phyloP scores from a whole-genome alignment of 2,329 filamentous ascomycete species.

The Mollisiaceae sp. region DNA sequence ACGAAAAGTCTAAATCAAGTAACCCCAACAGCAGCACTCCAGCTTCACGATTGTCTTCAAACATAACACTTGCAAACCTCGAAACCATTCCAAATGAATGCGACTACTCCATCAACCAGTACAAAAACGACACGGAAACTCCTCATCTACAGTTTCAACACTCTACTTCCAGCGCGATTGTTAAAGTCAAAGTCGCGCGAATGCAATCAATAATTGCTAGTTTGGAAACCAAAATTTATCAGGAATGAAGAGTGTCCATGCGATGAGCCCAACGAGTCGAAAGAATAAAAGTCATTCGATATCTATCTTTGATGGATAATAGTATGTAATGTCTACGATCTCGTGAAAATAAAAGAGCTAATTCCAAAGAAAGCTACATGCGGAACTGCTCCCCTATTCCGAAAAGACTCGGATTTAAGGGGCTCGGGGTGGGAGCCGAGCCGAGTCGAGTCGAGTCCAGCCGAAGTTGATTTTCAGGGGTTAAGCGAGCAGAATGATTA shows the following conservation, averaged over 20 bases:
- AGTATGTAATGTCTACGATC: background rate
- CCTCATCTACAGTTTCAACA: background rate
- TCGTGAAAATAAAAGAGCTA: background rate
- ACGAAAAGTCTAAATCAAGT: background rate
- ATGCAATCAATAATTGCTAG: background rate
- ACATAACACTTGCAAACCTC: background rate
- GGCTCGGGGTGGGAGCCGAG: background rate
- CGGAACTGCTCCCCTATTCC: background rate
- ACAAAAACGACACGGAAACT: background rate
- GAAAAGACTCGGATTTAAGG: background rate
- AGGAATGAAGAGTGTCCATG: background rate
- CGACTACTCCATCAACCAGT: background rate
- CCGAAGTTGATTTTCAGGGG: conserved; percentile 1
- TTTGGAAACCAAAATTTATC: background rate
- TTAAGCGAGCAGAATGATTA: background rate
- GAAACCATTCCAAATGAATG: background rate
- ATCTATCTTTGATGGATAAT: background rate
- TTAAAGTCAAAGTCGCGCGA: background rate
- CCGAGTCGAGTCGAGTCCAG: background rate
- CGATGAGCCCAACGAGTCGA: background rate
- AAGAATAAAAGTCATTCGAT: background rate
- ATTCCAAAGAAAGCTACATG: background rate
- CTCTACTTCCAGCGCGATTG: background rate
- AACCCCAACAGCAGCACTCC: background rate
- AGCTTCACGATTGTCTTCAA: background rate